These are phyloP conservation scores for Tetracladium marchalianum DNA, from an alignment of 495 filamentous ascomycete species.

Conservation along the genomic window DNA sequence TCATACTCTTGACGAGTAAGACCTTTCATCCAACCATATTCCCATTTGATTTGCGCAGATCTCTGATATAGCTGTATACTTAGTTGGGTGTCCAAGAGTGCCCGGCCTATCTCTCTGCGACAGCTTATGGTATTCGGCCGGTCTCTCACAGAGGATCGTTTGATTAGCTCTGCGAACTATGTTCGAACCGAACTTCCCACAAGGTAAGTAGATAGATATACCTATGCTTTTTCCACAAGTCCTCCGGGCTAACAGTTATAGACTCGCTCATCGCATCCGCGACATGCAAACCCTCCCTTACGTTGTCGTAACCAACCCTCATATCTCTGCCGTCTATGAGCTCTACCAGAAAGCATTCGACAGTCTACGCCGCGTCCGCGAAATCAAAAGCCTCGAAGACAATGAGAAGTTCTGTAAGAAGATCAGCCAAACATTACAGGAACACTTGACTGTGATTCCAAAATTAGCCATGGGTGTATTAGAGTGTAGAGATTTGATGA, in stretches of 20 bases:
- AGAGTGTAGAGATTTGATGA: conserved; percentile 73
- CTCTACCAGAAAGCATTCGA: conserved; percentile 96
- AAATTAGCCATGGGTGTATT: conserved; percentile 89
- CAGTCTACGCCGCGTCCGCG: conserved; percentile 67
- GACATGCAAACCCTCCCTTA: conserved; percentile 97
- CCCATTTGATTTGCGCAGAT: conserved; percentile 8
- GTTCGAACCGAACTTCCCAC: conserved; percentile 90
- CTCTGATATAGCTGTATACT: neutral
- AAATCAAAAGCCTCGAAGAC: conserved; percentile 78
- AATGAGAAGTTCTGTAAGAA: conserved; percentile 84
- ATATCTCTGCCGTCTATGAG: conserved; percentile 91
- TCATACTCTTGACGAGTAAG: conserved; percentile 81
- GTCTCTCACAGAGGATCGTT: conserved; percentile 77
- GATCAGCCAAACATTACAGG: conserved; percentile 66
- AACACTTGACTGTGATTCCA: conserved; percentile 89
- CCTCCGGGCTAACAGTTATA: conserved; percentile 20
- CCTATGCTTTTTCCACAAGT: neutral
- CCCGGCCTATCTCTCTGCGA: conserved; percentile 77
- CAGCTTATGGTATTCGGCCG: conserved; percentile 91
- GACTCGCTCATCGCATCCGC: conserved; percentile 84
- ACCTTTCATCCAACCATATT: conserved; percentile 18
- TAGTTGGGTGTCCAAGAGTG: conserved; percentile 81
- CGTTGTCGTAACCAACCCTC: conserved; percentile 88
- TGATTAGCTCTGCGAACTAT: conserved; percentile 94
- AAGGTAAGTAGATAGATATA: conserved; percentile 39